Evolutionary conservation across 768 basidiomycete species (phyloP).

Genomic region (Collybiopsis luxurians): DNA sequence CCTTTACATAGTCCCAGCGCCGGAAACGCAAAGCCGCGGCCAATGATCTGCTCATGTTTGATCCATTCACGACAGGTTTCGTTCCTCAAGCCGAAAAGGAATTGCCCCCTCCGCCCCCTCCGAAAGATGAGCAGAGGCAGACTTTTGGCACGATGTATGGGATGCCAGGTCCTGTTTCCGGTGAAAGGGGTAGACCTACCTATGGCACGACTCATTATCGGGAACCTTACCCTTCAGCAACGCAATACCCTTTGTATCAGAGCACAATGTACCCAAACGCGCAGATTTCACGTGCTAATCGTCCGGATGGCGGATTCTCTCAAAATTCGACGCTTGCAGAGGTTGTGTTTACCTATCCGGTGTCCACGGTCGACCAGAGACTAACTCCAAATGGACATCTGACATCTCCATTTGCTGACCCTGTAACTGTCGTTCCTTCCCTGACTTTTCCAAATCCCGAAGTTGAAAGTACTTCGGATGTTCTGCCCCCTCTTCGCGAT

Average conservation of each 20-base stretch:
- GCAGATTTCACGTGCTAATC: too few relatives aligned
- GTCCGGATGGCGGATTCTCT: too few relatives aligned
- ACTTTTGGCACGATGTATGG: slow-evolving; percentile 30
- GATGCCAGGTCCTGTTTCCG: slow-evolving; percentile 18
- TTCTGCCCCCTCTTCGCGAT: too few relatives aligned
- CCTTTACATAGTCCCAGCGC: slow-evolving; percentile 37
- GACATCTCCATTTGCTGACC: slow-evolving; percentile 29
- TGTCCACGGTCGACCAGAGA: not conserved
- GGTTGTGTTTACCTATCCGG: too few relatives aligned
- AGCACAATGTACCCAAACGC: too few relatives aligned
- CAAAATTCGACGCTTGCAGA: too few relatives aligned
- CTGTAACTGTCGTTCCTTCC: slow-evolving; percentile 11
- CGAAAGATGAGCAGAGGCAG: slow-evolving; percentile 54
- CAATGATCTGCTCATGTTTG: slow-evolving; percentile 49
- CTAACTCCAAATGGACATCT: not conserved
- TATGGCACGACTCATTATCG: too few relatives aligned
- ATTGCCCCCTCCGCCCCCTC: slow-evolving; percentile 41
- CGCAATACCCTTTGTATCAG: too few relatives aligned
- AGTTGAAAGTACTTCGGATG: too few relatives aligned
- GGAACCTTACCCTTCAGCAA: too few relatives aligned
- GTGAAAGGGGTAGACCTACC: not conserved
- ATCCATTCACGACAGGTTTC: slow-evolving; percentile 49
- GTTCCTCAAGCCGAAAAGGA: slow-evolving; percentile 34
- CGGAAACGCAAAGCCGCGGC: slow-evolving; percentile 38
- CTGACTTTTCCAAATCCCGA: not conserved